These are phyloP conservation scores for Alternaria burnsii DNA, from an alignment of 2,329 filamentous ascomycete genomes.

Conservation along the genomic window DNA sequence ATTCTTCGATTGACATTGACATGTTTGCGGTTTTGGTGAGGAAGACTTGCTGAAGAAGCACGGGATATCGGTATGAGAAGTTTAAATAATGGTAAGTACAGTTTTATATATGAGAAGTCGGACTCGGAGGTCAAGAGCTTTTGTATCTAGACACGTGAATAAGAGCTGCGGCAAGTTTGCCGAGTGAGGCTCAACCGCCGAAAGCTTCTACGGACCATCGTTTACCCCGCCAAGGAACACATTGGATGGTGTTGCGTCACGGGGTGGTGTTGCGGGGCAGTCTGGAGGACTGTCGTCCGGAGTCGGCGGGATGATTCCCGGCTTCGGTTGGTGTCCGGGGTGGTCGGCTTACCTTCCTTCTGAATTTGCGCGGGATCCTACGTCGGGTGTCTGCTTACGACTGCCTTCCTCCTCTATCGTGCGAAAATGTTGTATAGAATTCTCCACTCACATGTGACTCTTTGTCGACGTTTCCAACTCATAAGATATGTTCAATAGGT, in stretches of 20 bases:
- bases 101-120: background rate
- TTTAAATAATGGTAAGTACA: background rate
- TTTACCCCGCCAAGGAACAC: slow-evolving; percentile 10
- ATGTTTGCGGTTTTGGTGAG: slow-evolving; percentile 28
- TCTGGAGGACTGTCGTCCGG: slow-evolving; percentile 32
- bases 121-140: background rate
- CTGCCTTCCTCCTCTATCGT: background rate
- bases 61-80: background rate
- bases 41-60: background rate
- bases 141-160: slow-evolving; percentile 3
- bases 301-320: slow-evolving; percentile 12
- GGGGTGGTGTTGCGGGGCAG: slow-evolving; percentile 32
- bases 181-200: slow-evolving; percentile 2
- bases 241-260: slow-evolving; percentile 23
- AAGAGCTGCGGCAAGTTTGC: background rate
- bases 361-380: background rate
- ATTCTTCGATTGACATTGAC: slow-evolving; percentile 48
- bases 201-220: slow-evolving; percentile 5
- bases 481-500: background rate
- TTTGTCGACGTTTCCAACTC: background rate
- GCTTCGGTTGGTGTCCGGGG: slow-evolving; percentile 8
- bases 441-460: background rate
- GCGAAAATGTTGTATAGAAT: background rate
- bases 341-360: slow-evolving; percentile 26
- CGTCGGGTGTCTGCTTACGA: background rate